Percentiles rank a stretch among this genome's conserved stretches.
Conservation (phyloP, 2,329 filamentous ascomycete species). For the Trichoderma koningiopsis region DNA sequence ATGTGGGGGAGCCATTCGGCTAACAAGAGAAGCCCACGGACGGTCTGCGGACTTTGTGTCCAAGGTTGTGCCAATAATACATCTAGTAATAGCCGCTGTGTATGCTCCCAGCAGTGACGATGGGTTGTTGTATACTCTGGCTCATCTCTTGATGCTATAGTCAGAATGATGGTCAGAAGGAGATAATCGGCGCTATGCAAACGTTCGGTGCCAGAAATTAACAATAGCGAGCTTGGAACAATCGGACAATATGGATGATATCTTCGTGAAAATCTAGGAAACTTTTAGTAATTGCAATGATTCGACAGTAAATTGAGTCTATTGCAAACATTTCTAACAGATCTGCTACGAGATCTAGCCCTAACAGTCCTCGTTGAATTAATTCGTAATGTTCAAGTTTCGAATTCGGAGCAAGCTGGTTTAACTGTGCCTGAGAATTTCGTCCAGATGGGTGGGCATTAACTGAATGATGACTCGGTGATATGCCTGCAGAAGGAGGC, state of each 20-base stretch:
- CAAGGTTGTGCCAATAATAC: slow-evolving; percentile 1
- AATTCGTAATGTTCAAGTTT: slow-evolving; percentile 5
- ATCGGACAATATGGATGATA: slow-evolving; percentile 16
- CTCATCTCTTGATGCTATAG: slow-evolving; percentile 9
- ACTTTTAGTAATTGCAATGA: neutral
- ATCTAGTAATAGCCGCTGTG: neutral
- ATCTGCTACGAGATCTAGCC: neutral
- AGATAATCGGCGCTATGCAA: neutral
- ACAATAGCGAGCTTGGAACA: slow-evolving; percentile 1
- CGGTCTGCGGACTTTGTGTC: neutral
- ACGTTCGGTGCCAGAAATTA: neutral
- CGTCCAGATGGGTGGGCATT: too few relatives aligned
- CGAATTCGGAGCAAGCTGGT: too few relatives aligned
- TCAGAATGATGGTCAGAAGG: slow-evolving; percentile 1
- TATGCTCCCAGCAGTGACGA: slow-evolving; percentile 4
- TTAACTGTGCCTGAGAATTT: too few relatives aligned
- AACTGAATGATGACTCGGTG: neutral
- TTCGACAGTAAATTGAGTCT: neutral
- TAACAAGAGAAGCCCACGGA: neutral
- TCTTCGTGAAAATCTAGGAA: neutral
- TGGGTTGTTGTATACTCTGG: neutral
- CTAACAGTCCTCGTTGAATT: neutral
- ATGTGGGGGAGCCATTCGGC: slow-evolving; percentile 16
- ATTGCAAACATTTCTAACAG: too few relatives aligned
- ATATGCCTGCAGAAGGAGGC: too few relatives aligned